Evolutionary conservation across 345 rosid genomes (phyloP), one percentile per base, ranked within the genome.

Genomic region (Rhodomyrtus tomentosa): DNA sequence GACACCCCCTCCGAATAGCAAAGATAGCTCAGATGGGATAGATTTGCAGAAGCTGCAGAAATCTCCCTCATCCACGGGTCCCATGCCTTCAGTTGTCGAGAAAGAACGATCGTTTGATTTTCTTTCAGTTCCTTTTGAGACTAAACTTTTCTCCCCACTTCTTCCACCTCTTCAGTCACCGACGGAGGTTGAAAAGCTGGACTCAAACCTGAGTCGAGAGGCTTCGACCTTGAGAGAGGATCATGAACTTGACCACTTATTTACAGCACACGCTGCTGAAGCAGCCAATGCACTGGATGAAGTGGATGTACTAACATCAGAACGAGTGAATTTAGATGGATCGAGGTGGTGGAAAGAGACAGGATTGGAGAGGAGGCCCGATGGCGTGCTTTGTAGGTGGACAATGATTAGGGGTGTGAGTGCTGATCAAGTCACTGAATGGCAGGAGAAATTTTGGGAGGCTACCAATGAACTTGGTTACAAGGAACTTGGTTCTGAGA

Each of bases 381-480:
- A 95, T 91, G 99, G 99, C 54, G 91, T 96, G 81, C 88, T 93
- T 82, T 93, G 94, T 89, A 91, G 95, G 92, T 96, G 99, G 99
- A 95, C 99, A 22, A 88, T 95, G 97, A 89, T 83, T 53, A 93
- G 98, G 84, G 98, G 98, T 55, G 96, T 95, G 45, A 93, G 95
- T 88, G 94, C 93, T 59, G 93, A 93, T 62, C 89, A 94, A 86
- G 93, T 87, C 82, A 92, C 93, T 82, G 99, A 95, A 89, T 96
- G 98, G 96, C 99, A 95, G 87, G 98, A 94, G 81, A 96, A 96
- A 89, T 96, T 90, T 84, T 96, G 99, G 99, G 98, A 96, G 89
- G 99, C 98, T 88, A 87, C 99, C 82, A 95, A 95, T 89, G 98
- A 95, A 22, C 89, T 94, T 79, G 98, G 93, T 48, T 90, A 95